Evolutionary conservation across 176 grass and related monocot genomes (phyloP).

Genomic region (Poa annua): DNA sequence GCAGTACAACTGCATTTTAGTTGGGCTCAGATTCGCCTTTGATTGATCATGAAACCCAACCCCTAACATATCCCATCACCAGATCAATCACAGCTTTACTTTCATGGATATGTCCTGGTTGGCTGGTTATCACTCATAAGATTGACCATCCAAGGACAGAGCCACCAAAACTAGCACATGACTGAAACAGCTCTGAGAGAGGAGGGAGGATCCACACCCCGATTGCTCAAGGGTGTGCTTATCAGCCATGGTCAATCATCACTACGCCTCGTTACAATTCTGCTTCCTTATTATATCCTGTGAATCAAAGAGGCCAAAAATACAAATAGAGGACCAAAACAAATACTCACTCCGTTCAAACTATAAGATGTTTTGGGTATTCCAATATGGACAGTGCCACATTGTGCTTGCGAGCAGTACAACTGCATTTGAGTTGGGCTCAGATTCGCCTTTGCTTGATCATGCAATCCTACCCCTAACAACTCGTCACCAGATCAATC

Average conservation of each 20-base stretch:
- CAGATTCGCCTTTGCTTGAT: conserved; percentile 33
- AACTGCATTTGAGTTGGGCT: background rate
- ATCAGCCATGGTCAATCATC: conserved; percentile 40
- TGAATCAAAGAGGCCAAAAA: no score
- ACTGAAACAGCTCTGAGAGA: conserved; percentile 11
- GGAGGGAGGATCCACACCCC: background rate
- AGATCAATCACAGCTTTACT: background rate
- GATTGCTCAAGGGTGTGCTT: background rate
- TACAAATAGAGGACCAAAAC: no score
- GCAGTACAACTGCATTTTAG: background rate
- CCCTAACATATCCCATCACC: background rate
- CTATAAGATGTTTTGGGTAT: no score
- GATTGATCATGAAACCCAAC: conserved; percentile 28
- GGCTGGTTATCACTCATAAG: conserved; percentile 3
- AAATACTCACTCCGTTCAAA: no score
- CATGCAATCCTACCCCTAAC: background rate
- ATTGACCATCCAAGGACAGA: conserved; percentile 36
- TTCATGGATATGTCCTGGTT: background rate
- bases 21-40: conserved; percentile 30
- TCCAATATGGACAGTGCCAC: background rate
- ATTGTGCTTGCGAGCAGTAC: background rate
- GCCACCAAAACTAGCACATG: background rate
- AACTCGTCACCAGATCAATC: background rate
- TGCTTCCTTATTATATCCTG: background rate
- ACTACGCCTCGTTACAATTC: background rate